Evolutionary conservation across 305 asterid species (phyloP).

Genomic region (Fraxinus angustifolia): DNA sequence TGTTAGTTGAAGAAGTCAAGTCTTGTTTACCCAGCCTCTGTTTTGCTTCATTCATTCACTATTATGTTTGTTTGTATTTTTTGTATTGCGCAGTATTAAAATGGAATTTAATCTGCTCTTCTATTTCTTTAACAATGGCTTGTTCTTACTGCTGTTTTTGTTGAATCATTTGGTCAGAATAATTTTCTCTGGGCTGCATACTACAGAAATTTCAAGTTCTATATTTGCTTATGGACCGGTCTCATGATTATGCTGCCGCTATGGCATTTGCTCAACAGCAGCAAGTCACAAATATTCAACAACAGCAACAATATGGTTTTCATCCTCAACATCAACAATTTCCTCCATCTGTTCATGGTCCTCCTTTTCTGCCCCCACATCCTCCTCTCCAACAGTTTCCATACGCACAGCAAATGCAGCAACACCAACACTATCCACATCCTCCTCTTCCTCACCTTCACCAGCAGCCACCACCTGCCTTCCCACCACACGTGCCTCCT

Average conservation of each 20-base stretch:
- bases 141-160: neutral
- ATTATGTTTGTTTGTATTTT: neutral
- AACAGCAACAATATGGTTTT: slow-evolving; percentile 72
- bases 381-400: slow-evolving; percentile 82
- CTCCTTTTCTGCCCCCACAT: slow-evolving; percentile 75
- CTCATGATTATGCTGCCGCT: slow-evolving; percentile 78
- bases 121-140: neutral
- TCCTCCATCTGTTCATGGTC: slow-evolving; percentile 72
- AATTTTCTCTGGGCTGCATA: neutral
- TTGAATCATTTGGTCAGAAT: neutral
- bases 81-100: neutral
- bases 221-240: slow-evolving; percentile 59
- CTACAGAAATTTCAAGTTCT: neutral
- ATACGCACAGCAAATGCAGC: slow-evolving; percentile 73
- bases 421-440: slow-evolving; percentile 61
- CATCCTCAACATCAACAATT: slow-evolving; percentile 86
- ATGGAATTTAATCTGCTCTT: neutral
- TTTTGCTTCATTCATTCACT: neutral
- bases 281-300: slow-evolving; percentile 52
- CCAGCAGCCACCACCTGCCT: slow-evolving; percentile 36
- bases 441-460: neutral
- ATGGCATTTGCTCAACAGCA: slow-evolving; percentile 79
- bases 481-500: slow-evolving; percentile 68
- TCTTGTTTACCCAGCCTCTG: neutral
- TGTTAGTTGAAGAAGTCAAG: neutral